Base-by-base conservation (phyloP, 768 basidiomycete species). In the Lentinula sp. region DNA sequence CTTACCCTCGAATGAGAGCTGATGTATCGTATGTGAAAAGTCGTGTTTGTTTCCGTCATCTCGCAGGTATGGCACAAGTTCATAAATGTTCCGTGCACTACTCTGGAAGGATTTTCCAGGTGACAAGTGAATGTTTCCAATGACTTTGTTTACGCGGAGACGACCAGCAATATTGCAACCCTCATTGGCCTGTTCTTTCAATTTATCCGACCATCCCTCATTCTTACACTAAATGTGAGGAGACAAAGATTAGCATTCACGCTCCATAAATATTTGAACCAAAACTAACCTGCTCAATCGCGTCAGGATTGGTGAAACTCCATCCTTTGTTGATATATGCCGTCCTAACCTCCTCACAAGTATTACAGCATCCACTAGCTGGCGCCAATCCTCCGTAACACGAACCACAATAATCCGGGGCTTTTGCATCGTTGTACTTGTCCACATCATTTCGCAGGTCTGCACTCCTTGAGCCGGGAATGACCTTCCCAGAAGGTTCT, bases 51-150 rank as follows among this genome's bases (percentile, higher is more conserved):
- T 88, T 33, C 86, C 83, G 66, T 92, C 90, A 62, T 95, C 91
- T 63, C 87, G 85, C 45, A 99, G 84, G 75, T 98, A 99, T 0
- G 97, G 97, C 2, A 98, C 95, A 55, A 98, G 84, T 63, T 94
- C 92, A 69, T 93, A 87, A 46, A 91, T 79, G 72, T 91, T 85
- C 63, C 88, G 85, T 57, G 81, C 76, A 69, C 87, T 88, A 46
- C 85, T 81, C 72, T 95, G 95, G 88, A 95, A 99, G n/a, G 93
- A 93, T 48, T 89, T 85, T 35, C 97, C 97, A 1, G 94, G 95
- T 5, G 93, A 94, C 67, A 98, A 83, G 70, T 97, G 92, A 71
- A 98, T 90, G 74, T 93, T 97, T 60, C 96, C 95, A 64, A 94
- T 83, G 64, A 98, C 96, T 74, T 98, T 97, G 83, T 98, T 98